Evolutionary conservation across 768 basidiomycete species (phyloP).

Genomic region (Tremella mesenterica): DNA sequence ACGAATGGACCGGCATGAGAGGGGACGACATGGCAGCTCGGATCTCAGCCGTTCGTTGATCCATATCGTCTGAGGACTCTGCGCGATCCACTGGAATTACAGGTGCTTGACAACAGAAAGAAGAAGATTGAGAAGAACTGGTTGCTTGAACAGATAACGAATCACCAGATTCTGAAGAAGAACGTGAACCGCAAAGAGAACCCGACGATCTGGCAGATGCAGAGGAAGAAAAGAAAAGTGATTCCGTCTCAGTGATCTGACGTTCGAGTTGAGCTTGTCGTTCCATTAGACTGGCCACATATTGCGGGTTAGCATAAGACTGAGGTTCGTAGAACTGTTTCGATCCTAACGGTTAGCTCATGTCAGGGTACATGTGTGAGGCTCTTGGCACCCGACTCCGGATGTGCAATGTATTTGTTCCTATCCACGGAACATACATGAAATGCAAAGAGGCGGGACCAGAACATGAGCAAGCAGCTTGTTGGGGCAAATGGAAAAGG

Average conservation of each 20-base stretch:
- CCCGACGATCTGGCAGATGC: no score
- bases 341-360: conserved; percentile 12
- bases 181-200: conserved; percentile 5
- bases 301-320: conserved; percentile 30
- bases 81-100: conserved; percentile 7
- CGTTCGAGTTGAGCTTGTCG: conserved; percentile 36
- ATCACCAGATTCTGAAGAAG: not conserved
- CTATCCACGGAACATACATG: no score
- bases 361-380: not conserved
- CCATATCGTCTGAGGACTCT: conserved; percentile 1
- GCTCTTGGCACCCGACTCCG: no score
- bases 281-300: conserved; percentile 32
- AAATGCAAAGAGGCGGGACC: no score
- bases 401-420: no score
- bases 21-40: conserved; percentile 30
- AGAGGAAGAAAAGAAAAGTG: conserved; percentile 23
- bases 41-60: conserved; percentile 21
- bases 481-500: no score
- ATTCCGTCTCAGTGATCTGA: conserved; percentile 7
- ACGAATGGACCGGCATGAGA: conserved; percentile 9
- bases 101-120: conserved; percentile 14
- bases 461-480: no score
- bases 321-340: conserved; percentile 34
- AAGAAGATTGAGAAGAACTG: conserved; percentile 16
- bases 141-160: conserved; percentile 12